Evolutionary conservation across 1,284 basidiomycete genomes (phyloP), one percentile per base, ranked within the genome.

Genomic region (Ganoderma boninense): DNA sequence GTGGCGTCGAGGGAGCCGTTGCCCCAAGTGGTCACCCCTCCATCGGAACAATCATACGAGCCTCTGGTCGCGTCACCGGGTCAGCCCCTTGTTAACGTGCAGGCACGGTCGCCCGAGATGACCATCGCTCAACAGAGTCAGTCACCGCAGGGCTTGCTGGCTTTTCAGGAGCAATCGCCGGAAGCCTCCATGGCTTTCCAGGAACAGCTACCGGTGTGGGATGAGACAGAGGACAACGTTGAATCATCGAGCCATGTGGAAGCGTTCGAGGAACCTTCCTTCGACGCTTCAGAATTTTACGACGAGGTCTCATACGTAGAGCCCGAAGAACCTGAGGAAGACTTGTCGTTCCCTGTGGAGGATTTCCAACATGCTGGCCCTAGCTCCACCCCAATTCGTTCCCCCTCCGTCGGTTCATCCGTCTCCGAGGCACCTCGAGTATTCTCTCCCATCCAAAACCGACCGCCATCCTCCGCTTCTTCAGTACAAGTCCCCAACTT

Each of bases 361-460:
- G 63, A 54, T 38, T 64, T 32, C 54, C 63, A 65, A 32, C 23
- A 43, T 8, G 54, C 32, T 16, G 42, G 54, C 16, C 23, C 42
- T 2, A 59, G 52, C 26, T 20, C 54, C 8, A 26, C 26, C 8
- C 29, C 52, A 14, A 29, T 43, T 18, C 62, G 67, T 23, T 60
- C 65, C 8, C 26, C 38, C 23, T 69, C 67, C 3, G 40, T 49
- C 29, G 65, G 57, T 3, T 65, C 65, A 11, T 64, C 65, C 0
- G 10, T n/a, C n/a, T 64, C 67, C 7, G 59, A 66, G 26, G 14
- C 14, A 1, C 43, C 62, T 8, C 69, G 40, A 40, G 70, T 74
- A n/a, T 74, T 74, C 60, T 74, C 70, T 1, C 70, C 73, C 7
- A 54, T 62, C 8, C 32, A 52, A 10, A 40, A 42, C 32, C 62